Evolutionary conservation across 129 eudicot species (phyloP).

Genomic region (Chrysanthemum lavandulifolium): DNA sequence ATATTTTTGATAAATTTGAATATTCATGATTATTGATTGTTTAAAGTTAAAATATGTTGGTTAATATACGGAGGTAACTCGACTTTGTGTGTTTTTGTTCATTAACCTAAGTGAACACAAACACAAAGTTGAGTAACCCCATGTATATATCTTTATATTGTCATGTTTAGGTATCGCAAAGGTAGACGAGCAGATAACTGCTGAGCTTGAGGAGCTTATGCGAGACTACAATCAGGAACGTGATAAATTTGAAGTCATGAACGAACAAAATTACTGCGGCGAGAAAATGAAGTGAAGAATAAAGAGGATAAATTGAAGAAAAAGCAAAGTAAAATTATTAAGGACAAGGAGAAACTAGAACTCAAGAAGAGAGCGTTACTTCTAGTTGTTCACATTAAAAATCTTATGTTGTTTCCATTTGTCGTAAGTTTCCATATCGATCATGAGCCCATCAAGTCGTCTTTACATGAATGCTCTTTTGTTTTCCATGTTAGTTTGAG

Average conservation of each 20-base stretch:
- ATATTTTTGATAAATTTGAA: background rate
- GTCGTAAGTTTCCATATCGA: too few species aligned
- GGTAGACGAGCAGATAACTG: conserved; percentile 11
- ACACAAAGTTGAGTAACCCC: too few species aligned
- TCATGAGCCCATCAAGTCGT: too few species aligned
- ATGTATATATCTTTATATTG: too few species aligned
- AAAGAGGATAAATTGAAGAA: background rate
- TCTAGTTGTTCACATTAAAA: background rate
- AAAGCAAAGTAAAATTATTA: background rate
- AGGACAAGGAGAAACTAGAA: background rate
- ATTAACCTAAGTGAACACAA: too few species aligned
- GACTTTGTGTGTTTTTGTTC: too few species aligned
- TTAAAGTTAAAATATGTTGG: background rate
- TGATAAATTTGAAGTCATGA: background rate
- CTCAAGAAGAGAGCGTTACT: conserved; percentile 6
- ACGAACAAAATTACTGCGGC: background rate
- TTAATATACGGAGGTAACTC: too few species aligned
- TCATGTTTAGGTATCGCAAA: background rate
- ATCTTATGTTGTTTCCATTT: background rate
- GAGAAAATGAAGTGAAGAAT: background rate
- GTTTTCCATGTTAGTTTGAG: background rate
- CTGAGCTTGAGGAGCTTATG: background rate
- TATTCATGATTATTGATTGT: background rate
- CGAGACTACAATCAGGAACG: background rate
- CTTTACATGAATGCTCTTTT: background rate